Conservation (phyloP, 495 filamentous ascomycete genomes). For the Beverwykella pulmonaria region DNA sequence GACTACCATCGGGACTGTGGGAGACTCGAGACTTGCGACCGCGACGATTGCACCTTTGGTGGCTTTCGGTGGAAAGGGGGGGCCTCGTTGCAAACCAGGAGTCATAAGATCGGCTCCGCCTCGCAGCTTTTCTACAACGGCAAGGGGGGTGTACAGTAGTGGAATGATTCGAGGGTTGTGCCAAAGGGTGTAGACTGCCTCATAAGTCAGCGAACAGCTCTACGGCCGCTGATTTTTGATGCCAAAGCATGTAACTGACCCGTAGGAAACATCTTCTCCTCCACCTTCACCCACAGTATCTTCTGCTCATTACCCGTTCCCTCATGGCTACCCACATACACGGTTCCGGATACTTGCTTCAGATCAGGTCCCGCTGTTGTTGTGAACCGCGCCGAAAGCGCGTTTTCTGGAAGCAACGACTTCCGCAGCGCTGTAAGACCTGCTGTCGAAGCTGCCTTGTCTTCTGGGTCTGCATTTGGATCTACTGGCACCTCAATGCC, state of each 20-base stretch:
- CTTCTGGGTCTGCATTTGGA: conserved; percentile 44
- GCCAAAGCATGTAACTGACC: conserved; percentile 19
- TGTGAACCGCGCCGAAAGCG: conserved; percentile 66
- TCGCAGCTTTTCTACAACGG: conserved; percentile 66
- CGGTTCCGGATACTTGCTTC: conserved; percentile 63
- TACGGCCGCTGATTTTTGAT: neutral
- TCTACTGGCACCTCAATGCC: conserved; percentile 52
- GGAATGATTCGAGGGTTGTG: conserved; percentile 64
- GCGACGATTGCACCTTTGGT: conserved; percentile 65
- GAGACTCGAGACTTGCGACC: conserved; percentile 63
- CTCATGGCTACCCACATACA: conserved; percentile 64
- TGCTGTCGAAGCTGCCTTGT: conserved; percentile 48
- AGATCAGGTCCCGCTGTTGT: conserved; percentile 70
- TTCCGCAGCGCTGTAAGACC: conserved; percentile 61
- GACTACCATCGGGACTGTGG: conserved; percentile 65
- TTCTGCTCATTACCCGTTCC: conserved; percentile 57
- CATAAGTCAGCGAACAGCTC: neutral
- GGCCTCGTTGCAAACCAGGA: conserved; percentile 68
- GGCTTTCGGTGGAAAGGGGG: conserved; percentile 66
- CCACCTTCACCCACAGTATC: conserved; percentile 71
- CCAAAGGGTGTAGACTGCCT: conserved; percentile 67
- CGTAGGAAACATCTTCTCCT: conserved; percentile 67
- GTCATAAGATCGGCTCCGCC: conserved; percentile 76
- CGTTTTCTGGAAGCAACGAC: conserved; percentile 66
- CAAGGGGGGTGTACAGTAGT: conserved; percentile 63